Evolutionary conservation across 768 basidiomycete genomes (phyloP).

Genomic region (Mrakia gelida): DNA sequence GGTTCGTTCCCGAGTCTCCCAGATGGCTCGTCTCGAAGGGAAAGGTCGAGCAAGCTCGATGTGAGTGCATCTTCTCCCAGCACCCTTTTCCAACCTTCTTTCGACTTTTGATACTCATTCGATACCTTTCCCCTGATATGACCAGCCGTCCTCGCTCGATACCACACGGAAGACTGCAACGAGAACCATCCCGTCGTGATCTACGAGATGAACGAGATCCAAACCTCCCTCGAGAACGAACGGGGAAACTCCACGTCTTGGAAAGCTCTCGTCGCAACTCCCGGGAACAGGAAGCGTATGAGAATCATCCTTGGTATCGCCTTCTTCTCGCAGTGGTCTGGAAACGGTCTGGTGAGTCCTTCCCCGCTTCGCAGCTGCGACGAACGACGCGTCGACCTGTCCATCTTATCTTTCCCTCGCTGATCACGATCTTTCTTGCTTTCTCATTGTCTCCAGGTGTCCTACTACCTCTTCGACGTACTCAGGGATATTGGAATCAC

Average conservation of each 20-base stretch:
- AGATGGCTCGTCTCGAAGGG: slow-evolving; percentile 77
- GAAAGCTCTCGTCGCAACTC: background rate
- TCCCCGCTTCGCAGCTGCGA: background rate
- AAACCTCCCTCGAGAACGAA: slow-evolving; percentile 6
- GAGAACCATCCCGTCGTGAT: slow-evolving; percentile 17
- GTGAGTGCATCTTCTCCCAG: slow-evolving; percentile 24
- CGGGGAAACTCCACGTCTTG: background rate
- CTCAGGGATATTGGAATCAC: slow-evolving; percentile 50
- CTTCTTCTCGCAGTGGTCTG: slow-evolving; percentile 71
- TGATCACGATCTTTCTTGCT: background rate
- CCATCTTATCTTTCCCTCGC: background rate
- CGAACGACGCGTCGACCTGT: background rate
- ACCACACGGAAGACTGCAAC: slow-evolving; percentile 67
- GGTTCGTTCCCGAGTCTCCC: slow-evolving; percentile 73
- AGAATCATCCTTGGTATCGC: slow-evolving; percentile 28
- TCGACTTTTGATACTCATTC: background rate
- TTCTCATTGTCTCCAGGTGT: slow-evolving; percentile 47
- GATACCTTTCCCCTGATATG: background rate
- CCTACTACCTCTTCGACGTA: slow-evolving; percentile 72
- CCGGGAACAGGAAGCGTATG: slow-evolving; percentile 23
- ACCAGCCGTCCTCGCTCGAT: slow-evolving; percentile 59
- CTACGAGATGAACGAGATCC: slow-evolving; percentile 31
- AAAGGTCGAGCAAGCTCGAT: slow-evolving; percentile 61
- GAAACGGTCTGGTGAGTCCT: slow-evolving; percentile 57
- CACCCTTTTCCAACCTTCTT: no score